Evolutionary conservation across 2,329 filamentous ascomycete genomes (phyloP), one percentile per base, ranked within the genome.

Genomic region (Cryoendolithus antarcticus): DNA sequence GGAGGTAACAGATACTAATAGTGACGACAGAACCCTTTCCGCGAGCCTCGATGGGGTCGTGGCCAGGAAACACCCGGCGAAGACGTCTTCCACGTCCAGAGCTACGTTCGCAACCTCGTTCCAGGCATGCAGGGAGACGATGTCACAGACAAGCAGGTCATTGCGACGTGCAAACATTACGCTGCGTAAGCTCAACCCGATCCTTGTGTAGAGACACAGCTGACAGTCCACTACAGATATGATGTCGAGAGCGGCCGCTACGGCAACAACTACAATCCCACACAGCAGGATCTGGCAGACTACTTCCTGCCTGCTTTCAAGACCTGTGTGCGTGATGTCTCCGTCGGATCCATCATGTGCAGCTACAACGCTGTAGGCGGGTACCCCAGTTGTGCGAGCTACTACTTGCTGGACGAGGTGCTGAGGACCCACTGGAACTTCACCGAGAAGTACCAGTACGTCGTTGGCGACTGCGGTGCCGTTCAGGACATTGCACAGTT

Each of bases 281-380:
- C 65, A 4, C 59, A 65, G 40, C 77, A 81, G 46, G 77, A 82
- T 44, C 57, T 46, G 19, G 65, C 69, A 0, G 77, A 80, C 48
- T 82, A 80, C 57, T 82, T 78, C 50, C 63, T 77, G n/a, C 75
- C 72, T 1, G 69, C 75, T 0, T 82, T 82, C 58, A 64, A 77
- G 48, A 66, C 51, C 27, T 63, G 60, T 32, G 57, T 60, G 4
- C 50, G 60, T 32, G 60, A 62, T 35, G 57, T 60, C 2, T 34
- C 62, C 32, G 61, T 62, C 9, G 58, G 59, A 4, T 66, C 50
- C 13, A 55, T 65, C 66, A 50, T 80, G 77, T 54, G 73, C 70
- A 33, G 65, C 11, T 77, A 75, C 52, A 77, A 81, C 46, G 63
- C 74, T 0, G 65, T 65, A 10, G 74, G 73, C 49, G 77, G 77